These are phyloP conservation scores for Evernia prunastri DNA, from an alignment of 495 filamentous ascomycete species.

Conservation along the genomic window DNA sequence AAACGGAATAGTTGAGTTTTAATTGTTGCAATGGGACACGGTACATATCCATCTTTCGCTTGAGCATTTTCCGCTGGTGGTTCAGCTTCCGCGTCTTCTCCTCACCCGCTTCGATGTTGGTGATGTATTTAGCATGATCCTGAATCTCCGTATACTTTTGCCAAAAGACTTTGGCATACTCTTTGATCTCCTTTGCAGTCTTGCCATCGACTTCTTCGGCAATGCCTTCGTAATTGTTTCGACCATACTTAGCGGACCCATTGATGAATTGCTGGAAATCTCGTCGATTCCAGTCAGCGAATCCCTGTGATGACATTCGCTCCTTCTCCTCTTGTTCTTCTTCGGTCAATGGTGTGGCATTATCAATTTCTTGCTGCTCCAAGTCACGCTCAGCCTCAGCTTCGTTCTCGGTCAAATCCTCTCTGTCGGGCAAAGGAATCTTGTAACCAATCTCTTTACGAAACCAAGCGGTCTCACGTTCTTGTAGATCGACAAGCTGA, in stretches of 20 bases:
- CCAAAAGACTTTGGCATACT: slow-evolving; percentile 94
- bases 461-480: slow-evolving; percentile 91
- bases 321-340: slow-evolving; percentile 83
- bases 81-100: slow-evolving; percentile 80
- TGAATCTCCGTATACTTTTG: slow-evolving; percentile 78
- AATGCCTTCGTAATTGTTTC: slow-evolving; percentile 74
- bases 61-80: slow-evolving; percentile 88
- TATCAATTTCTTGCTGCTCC: slow-evolving; percentile 88
- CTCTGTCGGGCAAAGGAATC: slow-evolving; percentile 72
- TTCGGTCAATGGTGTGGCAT: slow-evolving; percentile 81
- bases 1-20: slow-evolving; percentile 97
- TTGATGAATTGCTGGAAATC: slow-evolving; percentile 99
- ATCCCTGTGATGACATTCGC: slow-evolving; percentile 71
- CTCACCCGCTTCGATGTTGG: slow-evolving; percentile 85
- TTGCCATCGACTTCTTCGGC: slow-evolving; percentile 90
- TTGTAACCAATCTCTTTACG: slow-evolving; percentile 95
- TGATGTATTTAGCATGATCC: slow-evolving; percentile 80
- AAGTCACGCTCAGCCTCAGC: slow-evolving; percentile 82
- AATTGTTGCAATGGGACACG: slow-evolving; percentile 94
- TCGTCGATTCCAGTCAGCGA: slow-evolving; percentile 88
- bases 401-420: slow-evolving; percentile 74
- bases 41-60: slow-evolving; percentile 92
- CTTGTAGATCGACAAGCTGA: slow-evolving; percentile 77
- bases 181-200: slow-evolving; percentile 71
- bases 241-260: slow-evolving; percentile 85